These are phyloP conservation scores for Linnemannia exigua DNA, from an alignment of 192 early-diverging fungal species.

Conservation along the genomic window DNA sequence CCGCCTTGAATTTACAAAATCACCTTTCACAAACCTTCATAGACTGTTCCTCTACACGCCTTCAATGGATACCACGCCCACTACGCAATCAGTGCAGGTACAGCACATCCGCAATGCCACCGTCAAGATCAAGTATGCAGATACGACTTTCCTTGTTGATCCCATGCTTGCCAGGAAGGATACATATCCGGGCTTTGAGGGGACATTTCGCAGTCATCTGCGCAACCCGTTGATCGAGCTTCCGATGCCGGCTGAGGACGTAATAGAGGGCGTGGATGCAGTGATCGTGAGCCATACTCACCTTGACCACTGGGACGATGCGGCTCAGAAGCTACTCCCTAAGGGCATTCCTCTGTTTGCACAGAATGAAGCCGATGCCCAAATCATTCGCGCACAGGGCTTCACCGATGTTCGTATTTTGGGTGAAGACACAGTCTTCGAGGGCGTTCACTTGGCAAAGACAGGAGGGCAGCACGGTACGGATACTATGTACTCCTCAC, in stretches of 20 bases:
- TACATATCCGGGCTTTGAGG: conserved; percentile 14
- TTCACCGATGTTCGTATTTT: conserved; percentile 11
- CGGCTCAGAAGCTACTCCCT: conserved; percentile 9
- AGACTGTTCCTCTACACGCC: background rate
- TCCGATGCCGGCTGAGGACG: conserved; percentile 2
- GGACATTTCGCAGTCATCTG: conserved; percentile 11
- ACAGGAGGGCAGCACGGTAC: conserved; percentile 14
- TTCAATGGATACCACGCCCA: background rate
- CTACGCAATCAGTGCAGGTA: conserved; percentile 6
- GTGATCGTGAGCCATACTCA: conserved; percentile 20
- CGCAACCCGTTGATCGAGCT: conserved; percentile 19
- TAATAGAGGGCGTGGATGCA: conserved; percentile 14
- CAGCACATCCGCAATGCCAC: conserved; percentile 20
- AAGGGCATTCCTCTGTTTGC: conserved; percentile 11
- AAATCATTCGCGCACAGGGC: conserved; percentile 11
- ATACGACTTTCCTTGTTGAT: conserved; percentile 13
- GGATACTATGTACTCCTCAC: background rate
- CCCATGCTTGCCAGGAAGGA: conserved; percentile 12
- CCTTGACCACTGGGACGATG: conserved; percentile 22
- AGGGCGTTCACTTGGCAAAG: conserved; percentile 16
- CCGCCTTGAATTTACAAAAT: too few relatives aligned
- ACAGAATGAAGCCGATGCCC: conserved; percentile 16
- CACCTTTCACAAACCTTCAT: too few relatives aligned
- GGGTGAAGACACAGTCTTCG: background rate
- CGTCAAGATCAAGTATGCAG: conserved; percentile 6